These are phyloP conservation scores for Acarospora socialis DNA, from an alignment of 2,329 filamentous ascomycete species.

Conservation along the genomic window DNA sequence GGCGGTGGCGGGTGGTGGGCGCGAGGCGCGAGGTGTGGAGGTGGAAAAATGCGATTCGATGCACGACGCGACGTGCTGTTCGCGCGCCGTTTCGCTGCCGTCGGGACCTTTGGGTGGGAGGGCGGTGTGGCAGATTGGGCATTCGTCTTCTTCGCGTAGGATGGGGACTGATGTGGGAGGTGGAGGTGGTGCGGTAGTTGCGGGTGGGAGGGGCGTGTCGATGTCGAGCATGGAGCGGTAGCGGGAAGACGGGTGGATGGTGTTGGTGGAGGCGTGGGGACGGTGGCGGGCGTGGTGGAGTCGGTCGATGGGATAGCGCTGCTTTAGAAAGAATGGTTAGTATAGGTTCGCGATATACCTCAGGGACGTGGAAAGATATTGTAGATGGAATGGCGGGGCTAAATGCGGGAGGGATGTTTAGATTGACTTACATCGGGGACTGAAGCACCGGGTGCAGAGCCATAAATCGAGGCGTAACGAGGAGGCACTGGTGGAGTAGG, in stretches of 20 bases:
- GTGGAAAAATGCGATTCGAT: conserved; percentile 22
- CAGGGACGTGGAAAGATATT: too few species aligned
- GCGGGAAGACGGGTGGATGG: conserved; percentile 4
- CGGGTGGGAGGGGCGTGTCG: background rate
- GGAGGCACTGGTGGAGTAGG: conserved; percentile 4
- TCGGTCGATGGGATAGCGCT: too few species aligned
- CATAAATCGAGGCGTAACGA: conserved; percentile 8
- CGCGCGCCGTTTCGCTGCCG: conserved; percentile 27
- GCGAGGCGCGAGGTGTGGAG: conserved; percentile 7
- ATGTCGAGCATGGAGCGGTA: conserved; percentile 8
- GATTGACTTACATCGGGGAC: conserved; percentile 10
- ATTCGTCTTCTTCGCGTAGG: conserved; percentile 27
- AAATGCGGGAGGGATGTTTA: too few species aligned
- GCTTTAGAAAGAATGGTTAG: too few species aligned
- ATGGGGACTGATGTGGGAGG: conserved; percentile 11
- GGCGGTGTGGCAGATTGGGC: conserved; percentile 29
- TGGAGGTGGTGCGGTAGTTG: conserved; percentile 2
- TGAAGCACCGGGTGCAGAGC: conserved; percentile 10
- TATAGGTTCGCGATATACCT: too few species aligned
- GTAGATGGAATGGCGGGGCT: too few species aligned
- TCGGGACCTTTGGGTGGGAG: conserved; percentile 26
- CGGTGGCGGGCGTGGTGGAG: conserved; percentile 8
- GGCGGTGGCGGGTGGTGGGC: conserved; percentile 8
- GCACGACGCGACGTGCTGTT: conserved; percentile 31
- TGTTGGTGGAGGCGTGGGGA: conserved; percentile 11